Conservation (phyloP, 345 rosid genomes). For the Viola odorata region DNA sequence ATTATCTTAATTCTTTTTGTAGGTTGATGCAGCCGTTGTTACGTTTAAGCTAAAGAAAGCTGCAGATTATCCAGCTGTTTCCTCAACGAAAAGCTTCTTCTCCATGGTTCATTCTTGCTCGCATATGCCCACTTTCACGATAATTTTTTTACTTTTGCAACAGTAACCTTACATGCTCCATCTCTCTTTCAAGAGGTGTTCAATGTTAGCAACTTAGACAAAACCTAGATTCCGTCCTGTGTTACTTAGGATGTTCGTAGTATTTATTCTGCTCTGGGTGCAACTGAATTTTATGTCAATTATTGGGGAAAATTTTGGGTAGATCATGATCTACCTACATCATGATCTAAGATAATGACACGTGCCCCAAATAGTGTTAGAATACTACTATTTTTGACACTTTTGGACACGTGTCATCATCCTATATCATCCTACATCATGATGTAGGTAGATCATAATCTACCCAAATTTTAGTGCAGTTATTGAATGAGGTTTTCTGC, state of each 20-base stretch:
- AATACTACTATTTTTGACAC: no score
- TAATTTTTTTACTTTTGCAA: neutral
- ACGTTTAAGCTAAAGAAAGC: slow-evolving; percentile 72
- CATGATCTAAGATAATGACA: no score
- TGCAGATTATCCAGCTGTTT: slow-evolving; percentile 68
- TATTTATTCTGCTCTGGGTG: no score
- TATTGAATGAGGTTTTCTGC: neutral
- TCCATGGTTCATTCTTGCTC: slow-evolving; percentile 52
- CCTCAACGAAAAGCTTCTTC: slow-evolving; percentile 74
- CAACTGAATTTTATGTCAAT: no score
- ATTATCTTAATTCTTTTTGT: slow-evolving; percentile 11
- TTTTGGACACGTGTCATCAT: no score
- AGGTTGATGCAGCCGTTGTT: slow-evolving; percentile 97
- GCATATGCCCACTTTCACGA: neutral
- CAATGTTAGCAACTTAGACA: neutral
- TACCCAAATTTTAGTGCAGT: neutral
- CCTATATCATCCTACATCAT: no score
- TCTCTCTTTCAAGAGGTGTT: no score
- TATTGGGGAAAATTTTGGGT: no score
- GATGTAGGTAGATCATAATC: no score
- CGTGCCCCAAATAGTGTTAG: no score
- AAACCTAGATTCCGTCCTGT: neutral
- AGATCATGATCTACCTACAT: no score
- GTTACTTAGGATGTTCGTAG: neutral
- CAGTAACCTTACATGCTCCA: neutral